Evolutionary conservation across 1,284 basidiomycete species (phyloP).

Genomic region (Ganoderma leucocontextum): DNA sequence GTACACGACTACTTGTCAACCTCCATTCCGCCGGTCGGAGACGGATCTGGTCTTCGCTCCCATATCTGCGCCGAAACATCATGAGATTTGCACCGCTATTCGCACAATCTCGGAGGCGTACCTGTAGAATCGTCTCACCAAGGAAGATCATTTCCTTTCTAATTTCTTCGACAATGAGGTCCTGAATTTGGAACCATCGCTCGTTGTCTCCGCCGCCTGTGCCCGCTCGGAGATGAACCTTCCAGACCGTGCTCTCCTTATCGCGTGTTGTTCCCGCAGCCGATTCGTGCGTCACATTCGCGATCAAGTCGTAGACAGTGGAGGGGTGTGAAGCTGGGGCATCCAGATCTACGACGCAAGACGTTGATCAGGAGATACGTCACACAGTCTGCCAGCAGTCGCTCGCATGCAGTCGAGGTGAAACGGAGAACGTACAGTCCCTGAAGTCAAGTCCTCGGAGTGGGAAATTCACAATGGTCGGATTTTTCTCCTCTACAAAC

Average conservation of each 20-base stretch:
- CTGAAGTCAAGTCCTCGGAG: constrained; percentile 90
- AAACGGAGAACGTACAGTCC: constrained; percentile 71
- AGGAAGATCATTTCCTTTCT: constrained; percentile 98
- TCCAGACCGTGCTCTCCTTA: constrained; percentile 90
- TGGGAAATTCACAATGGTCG: constrained; percentile 98
- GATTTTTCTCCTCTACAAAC: constrained; percentile 99
- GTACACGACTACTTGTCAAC: constrained; percentile 28
- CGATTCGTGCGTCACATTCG: constrained; percentile 95
- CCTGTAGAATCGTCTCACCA: constrained; percentile 95
- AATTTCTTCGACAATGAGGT: constrained; percentile 95
- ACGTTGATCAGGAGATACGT: background rate
- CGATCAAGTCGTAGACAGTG: constrained; percentile 92
- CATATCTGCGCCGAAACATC: constrained; percentile 60
- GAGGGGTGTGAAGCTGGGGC: constrained; percentile 63
- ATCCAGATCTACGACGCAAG: constrained; percentile 72
- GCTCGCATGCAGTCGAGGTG: background rate
- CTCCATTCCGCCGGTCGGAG: constrained; percentile 37
- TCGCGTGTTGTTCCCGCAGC: constrained; percentile 93
- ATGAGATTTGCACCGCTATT: constrained; percentile 10
- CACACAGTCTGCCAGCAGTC: background rate
- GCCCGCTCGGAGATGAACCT: constrained; percentile 86
- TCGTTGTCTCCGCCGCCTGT: constrained; percentile 85
- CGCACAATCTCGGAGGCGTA: constrained; percentile 41
- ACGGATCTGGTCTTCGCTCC: constrained; percentile 56
- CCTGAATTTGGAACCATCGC: constrained; percentile 97